Evolutionary conservation across 768 basidiomycete genomes (phyloP), one percentile per base, ranked within the genome.

Genomic region (Russula sp.): DNA sequence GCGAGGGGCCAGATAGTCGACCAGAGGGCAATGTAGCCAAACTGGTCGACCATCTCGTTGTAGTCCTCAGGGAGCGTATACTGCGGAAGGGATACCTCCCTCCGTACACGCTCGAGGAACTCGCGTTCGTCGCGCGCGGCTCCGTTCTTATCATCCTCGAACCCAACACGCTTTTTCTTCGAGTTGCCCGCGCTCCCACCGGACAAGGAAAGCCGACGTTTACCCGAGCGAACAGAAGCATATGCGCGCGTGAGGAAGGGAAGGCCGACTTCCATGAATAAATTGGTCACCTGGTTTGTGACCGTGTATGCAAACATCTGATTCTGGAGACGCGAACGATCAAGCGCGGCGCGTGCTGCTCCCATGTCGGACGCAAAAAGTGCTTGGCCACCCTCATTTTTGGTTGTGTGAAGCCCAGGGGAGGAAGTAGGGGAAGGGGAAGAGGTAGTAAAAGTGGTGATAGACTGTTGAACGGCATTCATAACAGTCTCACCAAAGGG

Each of bases 261-360:
- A 24, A 97, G 75, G 2, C 86, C 89, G 61, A 95, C 79, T 71
- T 97, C 95, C 57, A 80, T 76, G 72, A 92, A 85, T 0, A 86
- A 86, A 70, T 89, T 86, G 70, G 92, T 74, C 34, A 84, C 83
- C 76, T 98, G 95, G 72, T 90, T 92, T 24, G 93, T 96, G 0
- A 95, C 93, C 24, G 86, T 87, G 72, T 86, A 92, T 18, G 95
- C 94, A 71, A 97, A 95, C 84, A 98, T 89, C 78, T 98, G 93
- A 48, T 90, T 88, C 73, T 88, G 83, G 60, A 98, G 78, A 62
- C 96, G 79, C 53, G 79, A 79, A 9, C 88, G 83, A 64, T 86
- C 84, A 20, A 90, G 74, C 72, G 87, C 89, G 65, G 78, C 75
- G 52, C 82, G 78, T 38, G 83, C 85, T 40, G 69, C 24, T 48